A percentile compares a stretch with the other conserved stretches of the same genome.
Conservation (phyloP, 2,329 filamentous ascomycete species). For the Colletotrichum lini region DNA sequence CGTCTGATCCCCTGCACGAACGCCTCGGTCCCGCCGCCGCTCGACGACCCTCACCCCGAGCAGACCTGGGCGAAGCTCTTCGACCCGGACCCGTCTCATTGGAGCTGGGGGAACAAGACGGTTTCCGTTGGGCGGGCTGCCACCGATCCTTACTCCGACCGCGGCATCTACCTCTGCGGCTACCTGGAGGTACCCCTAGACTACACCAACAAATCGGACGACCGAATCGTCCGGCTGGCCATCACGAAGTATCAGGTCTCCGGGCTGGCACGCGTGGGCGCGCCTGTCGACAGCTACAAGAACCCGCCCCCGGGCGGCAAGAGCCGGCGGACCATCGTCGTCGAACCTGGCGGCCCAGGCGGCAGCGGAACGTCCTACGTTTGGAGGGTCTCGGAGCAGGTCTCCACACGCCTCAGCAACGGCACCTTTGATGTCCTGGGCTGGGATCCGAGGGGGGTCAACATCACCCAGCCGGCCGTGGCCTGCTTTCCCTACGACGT, state of each 20-base stretch:
- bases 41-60: constrained; percentile 56
- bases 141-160: constrained; percentile 53
- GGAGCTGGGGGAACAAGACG: constrained; percentile 60
- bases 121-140: constrained; percentile 10
- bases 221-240: constrained; percentile 61
- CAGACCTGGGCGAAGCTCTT: constrained; percentile 58
- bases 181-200: constrained; percentile 65
- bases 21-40: constrained; percentile 55
- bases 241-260: constrained; percentile 65
- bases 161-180: constrained; percentile 63
- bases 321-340: constrained; percentile 63
- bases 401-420: constrained; percentile 59
- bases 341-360: constrained; percentile 67
- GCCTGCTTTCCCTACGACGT: constrained; percentile 63
- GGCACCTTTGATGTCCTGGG: constrained; percentile 63
- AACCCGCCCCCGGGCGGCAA: constrained; percentile 50
- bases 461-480: constrained; percentile 60
- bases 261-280: constrained; percentile 52
- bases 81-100: constrained; percentile 60
- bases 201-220: constrained; percentile 61
- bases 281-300: constrained; percentile 38
- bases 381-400: constrained; percentile 55
- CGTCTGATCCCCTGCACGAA: constrained; percentile 63
- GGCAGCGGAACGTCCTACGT: constrained; percentile 61
- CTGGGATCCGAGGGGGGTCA: constrained; percentile 70